Conservation (phyloP, 257 asterid genomes). For the Avicennia marina region DNA sequence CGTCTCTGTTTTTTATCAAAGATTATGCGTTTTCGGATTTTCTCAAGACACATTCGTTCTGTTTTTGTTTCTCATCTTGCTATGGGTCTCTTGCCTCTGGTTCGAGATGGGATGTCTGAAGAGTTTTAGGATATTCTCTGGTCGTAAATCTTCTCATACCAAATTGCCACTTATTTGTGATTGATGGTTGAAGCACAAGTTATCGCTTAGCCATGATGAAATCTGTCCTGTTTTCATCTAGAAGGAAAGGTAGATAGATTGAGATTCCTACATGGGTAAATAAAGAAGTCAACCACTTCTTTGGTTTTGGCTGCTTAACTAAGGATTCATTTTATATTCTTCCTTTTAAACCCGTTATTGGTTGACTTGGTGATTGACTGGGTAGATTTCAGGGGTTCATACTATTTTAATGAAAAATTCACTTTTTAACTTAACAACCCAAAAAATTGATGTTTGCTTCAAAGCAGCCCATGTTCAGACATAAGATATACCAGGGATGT, state of each 20-base stretch:
- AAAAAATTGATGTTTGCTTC: too few relatives aligned
- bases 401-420: too few relatives aligned
- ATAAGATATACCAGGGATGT: too few relatives aligned
- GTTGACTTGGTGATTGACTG: not conserved
- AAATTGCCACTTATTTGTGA: not conserved
- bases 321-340: too few relatives aligned
- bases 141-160: not conserved
- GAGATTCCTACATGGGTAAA: not conserved
- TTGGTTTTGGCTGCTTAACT: not conserved
- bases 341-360: not conserved
- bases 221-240: not conserved
- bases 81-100: not conserved
- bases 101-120: not conserved
- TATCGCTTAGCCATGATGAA: not conserved
- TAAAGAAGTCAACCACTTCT: not conserved
- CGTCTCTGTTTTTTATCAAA: too few relatives aligned
- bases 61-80: not conserved
- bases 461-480: too few relatives aligned
- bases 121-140: constrained; percentile 6
- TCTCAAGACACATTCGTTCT: too few relatives aligned
- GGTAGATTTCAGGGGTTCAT: not conserved
- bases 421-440: too few relatives aligned
- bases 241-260: not conserved
- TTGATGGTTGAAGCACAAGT: not conserved
- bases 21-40: too few relatives aligned